Evolutionary conservation across 371 early-diverging fungal species (phyloP), one percentile per base, ranked within the genome.

Genomic region (Nematocida minor): DNA sequence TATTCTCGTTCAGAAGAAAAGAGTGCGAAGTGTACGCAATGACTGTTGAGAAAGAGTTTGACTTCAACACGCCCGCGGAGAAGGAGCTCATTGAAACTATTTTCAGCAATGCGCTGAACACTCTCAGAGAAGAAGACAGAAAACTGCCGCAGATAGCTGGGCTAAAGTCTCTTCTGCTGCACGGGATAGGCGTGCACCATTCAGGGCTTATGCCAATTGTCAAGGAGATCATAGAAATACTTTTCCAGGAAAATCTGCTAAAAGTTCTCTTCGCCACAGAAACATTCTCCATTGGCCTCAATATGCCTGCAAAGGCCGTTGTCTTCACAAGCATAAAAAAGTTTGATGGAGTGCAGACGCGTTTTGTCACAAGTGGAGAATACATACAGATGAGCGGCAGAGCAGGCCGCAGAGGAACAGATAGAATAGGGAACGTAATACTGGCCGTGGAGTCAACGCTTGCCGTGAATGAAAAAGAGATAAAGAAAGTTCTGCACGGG

Each of bases 261-360:
- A 97, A 97, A 87, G 93, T 96, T 16, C 87, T 99, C 41, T 97
- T 99, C 89, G 98, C 98, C 41, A 99, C 99, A 0, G 99, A 99
- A 84, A 97, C 99, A 0, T 99, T 99, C 87, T 95, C 99, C 4
- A 99, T 99, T 83, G 99, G 99, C 51, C 84, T 99, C 55, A 99
- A 99, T 87, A 97, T 99, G 97, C 99, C 99, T 44, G 97, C 98
- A 63, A 94, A 94, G 82, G 95, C 96, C 0, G 98, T 97, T 16
- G 92, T 97, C 2, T 99, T 99, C 82, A 95, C 97, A 0, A 88
- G 89, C 64, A 92, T 95, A 11, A 90, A 91, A 80, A 99, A 99
- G 81, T 97, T 90, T 84, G 99, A 99, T 84, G 98, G 98, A 64
- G 89, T 89, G 69, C 87, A 88, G 38, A 86, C 84, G 27, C 89